Base-by-base conservation (phyloP, 2,329 filamentous ascomycete genomes). In the Coniella vitis region DNA sequence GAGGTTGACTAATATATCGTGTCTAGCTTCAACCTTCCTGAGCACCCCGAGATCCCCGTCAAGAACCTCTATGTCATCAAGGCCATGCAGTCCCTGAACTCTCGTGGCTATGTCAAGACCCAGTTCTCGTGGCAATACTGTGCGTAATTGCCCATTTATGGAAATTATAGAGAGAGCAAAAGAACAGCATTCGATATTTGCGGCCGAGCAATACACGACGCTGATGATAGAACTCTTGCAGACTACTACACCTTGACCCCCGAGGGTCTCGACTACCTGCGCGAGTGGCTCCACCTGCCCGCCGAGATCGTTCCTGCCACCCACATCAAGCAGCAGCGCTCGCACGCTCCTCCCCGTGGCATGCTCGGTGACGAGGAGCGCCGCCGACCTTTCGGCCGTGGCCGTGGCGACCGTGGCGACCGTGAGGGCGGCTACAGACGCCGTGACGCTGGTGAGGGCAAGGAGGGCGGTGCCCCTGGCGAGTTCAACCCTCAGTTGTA, bases 41-140 rank as follows among this genome's bases (percentile, higher is more conserved):
- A 95, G 85, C 93, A 98, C 81, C 81, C 81, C 70, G 91, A 98
- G 67, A 93, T 97, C 74, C 93, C 96, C 80, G 95, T 90, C 75
- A 95, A 95, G 86, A 98, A 98, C 84, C 88, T 98, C 67, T 97
- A 76, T 74, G 91, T 97, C 73, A 88, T 98, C 84, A 98, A 98
- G 85, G 93, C 93, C 68, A 86, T 84, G 78, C 93, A 98, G 81
- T 98, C 93, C 59, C 84, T 98, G 69, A 95, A 84, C 79, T 96
- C 90, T 64, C 91, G 93, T 72, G 91, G 91, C 71, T 97, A 88
- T 76, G 84, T 98, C 78, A 98, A 98, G 88, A 98, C 93, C 65
- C 93, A 94, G 76, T 98, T 98, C 87, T 95, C 90, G 62, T 95
- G 90, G 90, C 90, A 95, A 78, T 95, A 90, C 83, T 95, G 51